Percentiles rank a stretch among this genome's conserved stretches.
Evolutionary conservation across 306 rosid genomes (phyloP).

Genomic region (Nissolia schottii): DNA sequence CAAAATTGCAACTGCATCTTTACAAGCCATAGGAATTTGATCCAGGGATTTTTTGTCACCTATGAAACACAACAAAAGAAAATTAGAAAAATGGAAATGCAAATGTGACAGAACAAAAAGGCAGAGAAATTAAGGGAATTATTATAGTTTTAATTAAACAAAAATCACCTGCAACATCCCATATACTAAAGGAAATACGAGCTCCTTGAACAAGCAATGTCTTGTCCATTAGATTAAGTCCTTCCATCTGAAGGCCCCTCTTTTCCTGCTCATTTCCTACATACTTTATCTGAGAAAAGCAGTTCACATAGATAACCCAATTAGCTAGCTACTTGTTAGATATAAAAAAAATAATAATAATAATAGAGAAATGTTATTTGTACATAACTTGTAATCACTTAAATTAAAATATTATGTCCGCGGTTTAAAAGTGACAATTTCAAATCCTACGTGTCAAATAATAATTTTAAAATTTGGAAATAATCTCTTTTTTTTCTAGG

Average conservation of each 20-base stretch:
- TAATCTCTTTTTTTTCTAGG: too few species aligned
- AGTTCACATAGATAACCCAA: neutral
- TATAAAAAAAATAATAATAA: too few species aligned
- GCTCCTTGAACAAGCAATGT: constrained; percentile 70
- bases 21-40: constrained; percentile 92
- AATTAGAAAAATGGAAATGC: neutral
- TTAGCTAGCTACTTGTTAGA: neutral
- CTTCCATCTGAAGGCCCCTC: constrained; percentile 67
- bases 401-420: too few species aligned
- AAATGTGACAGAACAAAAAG: neutral
- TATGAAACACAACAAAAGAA: neutral
- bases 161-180: constrained; percentile 87
- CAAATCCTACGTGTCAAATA: too few species aligned
- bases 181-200: constrained; percentile 66
- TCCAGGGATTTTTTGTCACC: constrained; percentile 59
- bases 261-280: constrained; percentile 84
- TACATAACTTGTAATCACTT: too few species aligned
- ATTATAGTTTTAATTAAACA: neutral
- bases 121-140: neutral
- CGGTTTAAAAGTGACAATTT: too few species aligned
- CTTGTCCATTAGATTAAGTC: constrained; percentile 83
- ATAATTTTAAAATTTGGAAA: too few species aligned
- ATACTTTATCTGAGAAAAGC: constrained; percentile 57
- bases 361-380: too few species aligned
- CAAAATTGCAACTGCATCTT: constrained; percentile 93